phyloP scores from a whole-genome alignment of 148 eudicot genomes.

The Linanthus parryae region DNA sequence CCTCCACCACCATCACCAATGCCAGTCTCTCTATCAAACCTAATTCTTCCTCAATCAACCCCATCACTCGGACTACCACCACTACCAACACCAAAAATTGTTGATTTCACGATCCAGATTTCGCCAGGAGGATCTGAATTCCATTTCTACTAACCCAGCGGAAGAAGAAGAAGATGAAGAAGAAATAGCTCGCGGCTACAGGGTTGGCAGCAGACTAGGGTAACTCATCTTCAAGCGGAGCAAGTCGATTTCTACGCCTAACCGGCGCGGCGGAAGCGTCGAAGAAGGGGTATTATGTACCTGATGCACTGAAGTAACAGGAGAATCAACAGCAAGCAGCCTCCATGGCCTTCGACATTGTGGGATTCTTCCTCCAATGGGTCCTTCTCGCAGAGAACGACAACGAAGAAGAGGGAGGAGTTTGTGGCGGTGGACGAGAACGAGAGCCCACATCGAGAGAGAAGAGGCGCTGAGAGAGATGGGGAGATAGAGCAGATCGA shows the following conservation, averaged over 20 bases:
- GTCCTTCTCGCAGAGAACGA: too few species aligned
- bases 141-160: conserved; percentile 45
- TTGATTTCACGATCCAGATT: background rate
- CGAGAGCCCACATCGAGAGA: too few species aligned
- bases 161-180: conserved; percentile 37
- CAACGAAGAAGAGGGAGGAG: conserved; percentile 29
- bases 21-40: too few species aligned
- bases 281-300: conserved; percentile 24
- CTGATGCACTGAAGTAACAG: too few species aligned
- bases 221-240: conserved; percentile 47
- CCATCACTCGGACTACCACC: conserved; percentile 10
- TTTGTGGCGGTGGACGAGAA: conserved; percentile 28
- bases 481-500: too few species aligned
- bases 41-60: too few species aligned
- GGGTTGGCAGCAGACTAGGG: conserved; percentile 2
- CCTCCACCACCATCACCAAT: background rate
- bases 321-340: too few species aligned
- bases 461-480: too few species aligned
- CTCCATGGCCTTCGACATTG: too few species aligned
- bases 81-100: background rate
- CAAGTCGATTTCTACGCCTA: conserved; percentile 58
- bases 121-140: conserved; percentile 25
- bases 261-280: conserved; percentile 26
- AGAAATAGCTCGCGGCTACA: background rate
- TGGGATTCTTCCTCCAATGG: too few species aligned